phyloP scores from a whole-genome alignment of 768 basidiomycete species.

The Agrocybe chaxingu region DNA sequence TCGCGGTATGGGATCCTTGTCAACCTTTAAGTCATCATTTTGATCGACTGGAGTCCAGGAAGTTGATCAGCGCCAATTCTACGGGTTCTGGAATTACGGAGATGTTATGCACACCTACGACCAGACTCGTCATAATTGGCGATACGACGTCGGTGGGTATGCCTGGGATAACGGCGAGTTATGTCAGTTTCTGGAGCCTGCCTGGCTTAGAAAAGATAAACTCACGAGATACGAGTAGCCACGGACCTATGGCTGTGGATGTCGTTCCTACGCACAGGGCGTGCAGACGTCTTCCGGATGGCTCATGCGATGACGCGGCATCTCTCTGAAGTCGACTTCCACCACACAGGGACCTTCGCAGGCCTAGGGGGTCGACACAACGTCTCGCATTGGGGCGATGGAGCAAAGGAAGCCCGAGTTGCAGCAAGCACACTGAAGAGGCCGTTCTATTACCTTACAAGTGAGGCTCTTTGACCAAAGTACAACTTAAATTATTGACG shows the following conservation, averaged over 20 bases:
- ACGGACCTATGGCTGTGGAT: conserved; percentile 38
- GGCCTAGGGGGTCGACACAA: conserved; percentile 35
- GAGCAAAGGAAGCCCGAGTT: conserved; percentile 35
- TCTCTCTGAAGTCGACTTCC: conserved; percentile 34
- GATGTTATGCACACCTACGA: conserved; percentile 40
- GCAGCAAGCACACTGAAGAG: conserved; percentile 31
- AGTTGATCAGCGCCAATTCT: conserved; percentile 31
- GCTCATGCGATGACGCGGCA: conserved; percentile 35
- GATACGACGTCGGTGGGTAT: conserved; percentile 35
- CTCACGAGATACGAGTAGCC: conserved; percentile 12
- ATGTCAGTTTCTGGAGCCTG: conserved; percentile 15
- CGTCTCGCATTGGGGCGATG: conserved; percentile 38
- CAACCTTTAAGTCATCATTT: not conserved
- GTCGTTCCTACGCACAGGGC: conserved; percentile 35
- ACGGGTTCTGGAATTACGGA: conserved; percentile 38
- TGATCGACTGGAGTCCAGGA: conserved; percentile 17
- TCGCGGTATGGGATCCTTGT: conserved; percentile 17
- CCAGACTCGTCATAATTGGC: conserved; percentile 35
- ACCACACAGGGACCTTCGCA: conserved; percentile 34
- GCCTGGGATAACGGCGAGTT: conserved; percentile 38
- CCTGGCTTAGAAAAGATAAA: not conserved
- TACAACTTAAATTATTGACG: not conserved
- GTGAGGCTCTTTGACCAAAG: conserved; percentile 13
- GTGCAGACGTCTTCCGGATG: conserved; percentile 31
- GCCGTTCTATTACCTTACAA: conserved; percentile 34